Percentiles rank a stretch among this genome's conserved stretches.
Conservation (phyloP, 2,329 filamentous ascomycete genomes). For the Reticulascus tulasneorum region DNA sequence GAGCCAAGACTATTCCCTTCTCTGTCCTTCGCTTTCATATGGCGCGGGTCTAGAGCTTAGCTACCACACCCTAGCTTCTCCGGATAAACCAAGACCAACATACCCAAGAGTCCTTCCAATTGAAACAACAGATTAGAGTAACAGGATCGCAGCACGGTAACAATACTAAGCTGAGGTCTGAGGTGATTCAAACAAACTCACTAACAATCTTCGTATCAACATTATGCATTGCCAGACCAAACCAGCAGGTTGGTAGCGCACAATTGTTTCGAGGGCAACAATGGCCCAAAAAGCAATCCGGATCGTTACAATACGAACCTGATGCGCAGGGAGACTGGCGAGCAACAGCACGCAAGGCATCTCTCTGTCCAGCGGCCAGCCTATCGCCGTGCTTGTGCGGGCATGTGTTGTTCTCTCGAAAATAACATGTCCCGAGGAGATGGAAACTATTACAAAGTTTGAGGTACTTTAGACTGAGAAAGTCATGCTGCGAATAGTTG, state of each 20-base stretch:
- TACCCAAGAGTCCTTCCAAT: too few relatives aligned
- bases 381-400: slow-evolving; percentile 20
- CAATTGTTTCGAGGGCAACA: slow-evolving; percentile 15
- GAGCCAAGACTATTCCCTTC: too few relatives aligned
- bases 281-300: slow-evolving; percentile 18
- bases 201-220: slow-evolving; percentile 11
- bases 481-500: slow-evolving; percentile 13
- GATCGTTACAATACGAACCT: slow-evolving; percentile 21
- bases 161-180: too few relatives aligned
- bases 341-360: slow-evolving; percentile 25
- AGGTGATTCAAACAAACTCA: too few relatives aligned
- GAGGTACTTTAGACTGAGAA: slow-evolving; percentile 19
- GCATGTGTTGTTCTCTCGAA: slow-evolving; percentile 15
- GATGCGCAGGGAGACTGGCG: slow-evolving; percentile 22
- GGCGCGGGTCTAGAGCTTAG: too few relatives aligned
- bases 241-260: slow-evolving; percentile 11
- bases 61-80: too few relatives aligned
- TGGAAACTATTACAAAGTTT: slow-evolving; percentile 30
- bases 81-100: too few relatives aligned
- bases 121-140: too few relatives aligned
- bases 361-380: slow-evolving; percentile 17
- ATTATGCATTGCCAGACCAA: slow-evolving; percentile 15
- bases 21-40: too few relatives aligned
- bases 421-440: slow-evolving; percentile 21
- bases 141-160: too few relatives aligned